phyloP scores from a whole-genome alignment of 148 eudicot species.

The Dianthus caryophyllus region DNA sequence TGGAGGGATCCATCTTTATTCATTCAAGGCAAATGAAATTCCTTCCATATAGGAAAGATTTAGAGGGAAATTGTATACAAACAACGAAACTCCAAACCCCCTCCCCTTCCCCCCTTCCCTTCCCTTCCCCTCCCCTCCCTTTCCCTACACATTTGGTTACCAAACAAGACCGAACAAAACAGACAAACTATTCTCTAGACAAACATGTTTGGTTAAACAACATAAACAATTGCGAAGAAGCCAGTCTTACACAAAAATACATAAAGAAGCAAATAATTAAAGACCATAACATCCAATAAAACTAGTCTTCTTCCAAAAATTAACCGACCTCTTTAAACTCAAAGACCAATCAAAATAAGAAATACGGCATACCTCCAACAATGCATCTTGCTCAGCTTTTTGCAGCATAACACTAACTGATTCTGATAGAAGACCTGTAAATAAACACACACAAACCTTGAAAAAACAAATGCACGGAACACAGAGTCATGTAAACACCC shows the following conservation, averaged over 20 bases:
- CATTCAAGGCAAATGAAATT: too few species aligned
- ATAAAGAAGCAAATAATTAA: background rate
- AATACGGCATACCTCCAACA: constrained; percentile 27
- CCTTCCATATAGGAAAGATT: too few species aligned
- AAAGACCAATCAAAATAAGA: background rate
- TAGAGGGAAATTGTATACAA: too few species aligned
- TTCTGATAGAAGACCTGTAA: constrained; percentile 61
- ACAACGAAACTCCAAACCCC: too few species aligned
- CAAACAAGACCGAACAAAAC: too few species aligned
- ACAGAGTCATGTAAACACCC: background rate
- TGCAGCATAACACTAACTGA: constrained; percentile 53
- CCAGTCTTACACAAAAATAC: background rate
- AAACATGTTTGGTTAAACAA: background rate
- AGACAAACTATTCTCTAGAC: background rate
- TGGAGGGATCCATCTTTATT: too few species aligned
- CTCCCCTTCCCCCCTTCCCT: too few species aligned
- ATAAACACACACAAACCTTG: background rate
- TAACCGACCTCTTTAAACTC: background rate
- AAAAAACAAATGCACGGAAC: background rate
- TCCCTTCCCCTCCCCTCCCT: too few species aligned
- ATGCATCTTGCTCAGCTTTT: constrained; percentile 59
- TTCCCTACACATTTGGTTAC: too few species aligned
- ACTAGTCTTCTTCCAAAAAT: background rate
- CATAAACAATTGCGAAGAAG: background rate
- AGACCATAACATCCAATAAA: background rate